Evolutionary conservation across 164 flowering plant species (phyloP).

Genomic region (Tetracentron sinense): DNA sequence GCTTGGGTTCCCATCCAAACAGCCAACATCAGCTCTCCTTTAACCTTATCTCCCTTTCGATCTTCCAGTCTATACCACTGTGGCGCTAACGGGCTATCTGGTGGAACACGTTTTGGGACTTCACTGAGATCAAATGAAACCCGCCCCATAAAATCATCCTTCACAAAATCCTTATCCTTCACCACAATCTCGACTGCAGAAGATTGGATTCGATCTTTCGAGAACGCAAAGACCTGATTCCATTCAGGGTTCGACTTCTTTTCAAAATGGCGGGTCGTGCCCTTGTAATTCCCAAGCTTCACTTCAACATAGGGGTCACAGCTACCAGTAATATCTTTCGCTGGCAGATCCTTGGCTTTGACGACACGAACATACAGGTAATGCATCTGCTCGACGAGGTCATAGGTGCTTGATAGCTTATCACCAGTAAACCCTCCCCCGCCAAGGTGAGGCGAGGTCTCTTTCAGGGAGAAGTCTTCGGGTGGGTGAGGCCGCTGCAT

Average conservation of each 20-base stretch:
- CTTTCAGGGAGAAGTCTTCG: conserved; percentile 11
- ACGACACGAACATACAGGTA: conserved; percentile 77
- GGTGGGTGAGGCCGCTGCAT: conserved; percentile 17
- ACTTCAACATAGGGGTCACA: conserved; percentile 87
- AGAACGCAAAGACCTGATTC: conserved; percentile 88
- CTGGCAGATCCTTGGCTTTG: conserved; percentile 68
- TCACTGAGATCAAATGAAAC: conserved; percentile 60
- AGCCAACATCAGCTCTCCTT: conserved; percentile 77
- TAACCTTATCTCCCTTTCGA: conserved; percentile 45
- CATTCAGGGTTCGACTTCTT: conserved; percentile 72
- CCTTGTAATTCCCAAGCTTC: conserved; percentile 77
- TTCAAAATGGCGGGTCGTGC: conserved; percentile 63
- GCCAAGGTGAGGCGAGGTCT: conserved; percentile 31
- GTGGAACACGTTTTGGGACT: conserved; percentile 67
- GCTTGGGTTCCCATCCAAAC: conserved; percentile 94
- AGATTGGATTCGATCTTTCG: conserved; percentile 77
- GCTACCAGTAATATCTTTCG: conserved; percentile 60
- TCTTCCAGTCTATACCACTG: conserved; percentile 78
- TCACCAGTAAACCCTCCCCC: conserved; percentile 55
- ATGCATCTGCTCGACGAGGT: conserved; percentile 89
- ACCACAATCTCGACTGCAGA: conserved; percentile 64
- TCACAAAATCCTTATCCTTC: conserved; percentile 68
- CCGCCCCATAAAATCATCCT: conserved; percentile 65
- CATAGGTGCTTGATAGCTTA: conserved; percentile 80
- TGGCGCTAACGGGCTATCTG: conserved; percentile 82